phyloP scores from a whole-genome alignment of 192 early-diverging fungal species.

The Umbelopsis sp. region DNA sequence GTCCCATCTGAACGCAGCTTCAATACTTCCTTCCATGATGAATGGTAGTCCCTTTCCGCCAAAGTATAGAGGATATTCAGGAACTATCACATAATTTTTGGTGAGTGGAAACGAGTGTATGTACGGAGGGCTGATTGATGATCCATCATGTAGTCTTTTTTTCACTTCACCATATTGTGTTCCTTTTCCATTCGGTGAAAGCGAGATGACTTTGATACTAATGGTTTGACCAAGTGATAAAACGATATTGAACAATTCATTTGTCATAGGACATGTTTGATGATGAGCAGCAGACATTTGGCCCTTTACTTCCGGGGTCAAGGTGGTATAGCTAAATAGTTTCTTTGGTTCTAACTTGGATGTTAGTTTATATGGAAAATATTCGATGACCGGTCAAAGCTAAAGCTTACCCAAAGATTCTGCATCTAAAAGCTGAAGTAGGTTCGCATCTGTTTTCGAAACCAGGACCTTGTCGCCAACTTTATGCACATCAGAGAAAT shows the following conservation, averaged over 20 bases:
- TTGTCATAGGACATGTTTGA: conserved; percentile 26
- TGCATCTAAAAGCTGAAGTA: conserved; percentile 33
- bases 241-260: conserved; percentile 26
- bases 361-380: neutral
- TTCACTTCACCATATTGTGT: conserved; percentile 25
- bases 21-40: conserved; percentile 31
- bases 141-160: conserved; percentile 11
- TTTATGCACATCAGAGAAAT: conserved; percentile 6
- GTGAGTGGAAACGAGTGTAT: conserved; percentile 60
- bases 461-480: conserved; percentile 23
- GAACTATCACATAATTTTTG: conserved; percentile 58
- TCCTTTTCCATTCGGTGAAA: conserved; percentile 3
- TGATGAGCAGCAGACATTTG: conserved; percentile 35
- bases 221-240: conserved; percentile 11
- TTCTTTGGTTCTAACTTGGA: conserved; percentile 12
- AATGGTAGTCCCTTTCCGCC: conserved; percentile 41
- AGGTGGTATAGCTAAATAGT: conserved; percentile 18
- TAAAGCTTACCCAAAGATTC: conserved; percentile 34
- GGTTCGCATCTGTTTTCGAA: conserved; percentile 41
- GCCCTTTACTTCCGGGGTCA: conserved; percentile 1
- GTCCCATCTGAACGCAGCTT: conserved; percentile 48
- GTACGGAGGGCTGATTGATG: conserved; percentile 41
- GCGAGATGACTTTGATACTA: conserved; percentile 23
- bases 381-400: neutral
- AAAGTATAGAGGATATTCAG: conserved; percentile 51